These are phyloP conservation scores for Fusarium tricinctum DNA, from an alignment of 2,329 filamentous ascomycete species.

Conservation along the genomic window DNA sequence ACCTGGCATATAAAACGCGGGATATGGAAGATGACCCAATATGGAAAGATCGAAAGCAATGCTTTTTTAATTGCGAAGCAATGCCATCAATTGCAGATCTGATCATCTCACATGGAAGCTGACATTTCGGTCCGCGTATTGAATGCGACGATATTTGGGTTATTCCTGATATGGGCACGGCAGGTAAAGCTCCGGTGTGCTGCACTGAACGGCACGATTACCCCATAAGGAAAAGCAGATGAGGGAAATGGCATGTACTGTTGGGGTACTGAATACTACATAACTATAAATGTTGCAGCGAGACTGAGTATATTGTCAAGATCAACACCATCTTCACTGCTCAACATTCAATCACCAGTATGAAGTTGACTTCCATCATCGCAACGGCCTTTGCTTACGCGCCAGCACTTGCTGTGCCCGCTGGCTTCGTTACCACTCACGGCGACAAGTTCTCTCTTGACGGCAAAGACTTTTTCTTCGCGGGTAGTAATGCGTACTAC, in stretches of 20 bases:
- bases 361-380: slow-evolving; percentile 29
- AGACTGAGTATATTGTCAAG: too few species aligned
- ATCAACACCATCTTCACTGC: neutral
- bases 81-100: neutral
- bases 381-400: slow-evolving; percentile 16
- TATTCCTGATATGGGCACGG: slow-evolving; percentile 36
- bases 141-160: neutral
- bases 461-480: slow-evolving; percentile 69
- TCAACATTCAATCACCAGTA: slow-evolving; percentile 1
- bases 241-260: slow-evolving; percentile 15
- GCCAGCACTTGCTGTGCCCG: slow-evolving; percentile 33
- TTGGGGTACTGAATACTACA: neutral
- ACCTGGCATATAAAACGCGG: neutral
- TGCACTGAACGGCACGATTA: slow-evolving; percentile 23
- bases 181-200: slow-evolving; percentile 35
- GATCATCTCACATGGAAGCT: neutral
- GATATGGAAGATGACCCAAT: neutral
- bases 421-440: slow-evolving; percentile 64
- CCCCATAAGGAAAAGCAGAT: neutral
- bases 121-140: neutral
- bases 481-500: slow-evolving; percentile 70
- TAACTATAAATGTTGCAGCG: slow-evolving; percentile 21
- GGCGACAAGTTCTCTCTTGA: slow-evolving; percentile 67
- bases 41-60: neutral
- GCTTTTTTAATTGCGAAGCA: neutral